phyloP scores from a whole-genome alignment of 305 asterid species.

The Fraxinus paxiana region DNA sequence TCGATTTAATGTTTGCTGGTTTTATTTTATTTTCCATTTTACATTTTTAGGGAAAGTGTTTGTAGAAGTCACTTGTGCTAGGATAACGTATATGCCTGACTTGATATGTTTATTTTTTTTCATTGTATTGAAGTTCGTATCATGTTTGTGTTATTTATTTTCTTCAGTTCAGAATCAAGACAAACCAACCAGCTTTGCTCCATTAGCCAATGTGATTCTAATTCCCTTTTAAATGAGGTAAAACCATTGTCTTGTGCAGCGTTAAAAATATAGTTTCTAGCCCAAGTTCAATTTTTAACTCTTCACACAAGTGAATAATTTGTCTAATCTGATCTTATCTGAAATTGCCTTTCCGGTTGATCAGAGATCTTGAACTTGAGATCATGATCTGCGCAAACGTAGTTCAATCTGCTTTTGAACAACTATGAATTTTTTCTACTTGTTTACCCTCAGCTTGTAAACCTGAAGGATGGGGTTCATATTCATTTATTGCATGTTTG shows the following conservation, averaged over 20 bases:
- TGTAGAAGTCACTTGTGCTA: not conserved
- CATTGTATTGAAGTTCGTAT: constrained; percentile 10
- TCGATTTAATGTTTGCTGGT: not conserved
- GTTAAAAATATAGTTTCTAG: not conserved
- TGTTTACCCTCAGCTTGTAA: not conserved
- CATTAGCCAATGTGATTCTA: constrained; percentile 83
- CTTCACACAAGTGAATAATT: not conserved
- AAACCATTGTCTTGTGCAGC: constrained; percentile 16
- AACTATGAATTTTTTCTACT: not conserved
- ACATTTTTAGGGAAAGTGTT: not conserved
- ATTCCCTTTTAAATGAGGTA: constrained; percentile 93
- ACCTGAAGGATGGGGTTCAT: not conserved
- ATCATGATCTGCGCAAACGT: not conserved
- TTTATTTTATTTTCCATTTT: not conserved
- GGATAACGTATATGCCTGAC: not conserved
- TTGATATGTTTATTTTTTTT: not conserved
- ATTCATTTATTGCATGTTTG: not conserved
- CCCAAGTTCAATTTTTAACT: not conserved
- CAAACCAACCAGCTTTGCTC: constrained; percentile 92
- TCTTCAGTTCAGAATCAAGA: constrained; percentile 73
- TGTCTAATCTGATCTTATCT: not conserved
- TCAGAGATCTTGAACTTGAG: not conserved
- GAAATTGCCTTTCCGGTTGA: not conserved
- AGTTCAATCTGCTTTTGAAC: not conserved
- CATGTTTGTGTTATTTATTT: constrained; percentile 26